Evolutionary conservation across 2,329 filamentous ascomycete species (phyloP).

Genomic region (Metarhizium anisopliae): DNA sequence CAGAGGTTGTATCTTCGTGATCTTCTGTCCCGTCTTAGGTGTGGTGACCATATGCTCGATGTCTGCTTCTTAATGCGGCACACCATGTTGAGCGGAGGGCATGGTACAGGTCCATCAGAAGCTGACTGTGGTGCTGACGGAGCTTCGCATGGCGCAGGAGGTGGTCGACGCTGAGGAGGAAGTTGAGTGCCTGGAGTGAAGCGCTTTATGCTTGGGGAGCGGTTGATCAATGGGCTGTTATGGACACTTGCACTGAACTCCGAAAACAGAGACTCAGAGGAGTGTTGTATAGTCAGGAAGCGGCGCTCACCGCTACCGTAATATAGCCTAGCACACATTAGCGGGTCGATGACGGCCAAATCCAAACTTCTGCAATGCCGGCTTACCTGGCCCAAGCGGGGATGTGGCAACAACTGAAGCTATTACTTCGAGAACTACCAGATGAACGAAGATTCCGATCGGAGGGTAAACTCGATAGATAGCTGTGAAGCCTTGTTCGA

Average conservation of each 20-base stretch:
- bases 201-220: constrained; percentile 39
- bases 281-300: constrained; percentile 35
- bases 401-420: constrained; percentile 34
- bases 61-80: constrained; percentile 35
- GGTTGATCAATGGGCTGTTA: constrained; percentile 34
- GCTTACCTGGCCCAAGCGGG: constrained; percentile 46
- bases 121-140: neutral
- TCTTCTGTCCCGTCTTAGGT: constrained; percentile 56
- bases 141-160: constrained; percentile 32
- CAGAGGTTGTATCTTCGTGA: constrained; percentile 54
- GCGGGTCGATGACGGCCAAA: neutral
- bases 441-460: constrained; percentile 46
- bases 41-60: constrained; percentile 64
- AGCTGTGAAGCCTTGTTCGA: constrained; percentile 41
- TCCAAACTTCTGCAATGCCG: constrained; percentile 6
- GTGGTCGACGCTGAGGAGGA: constrained; percentile 35
- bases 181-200: constrained; percentile 16
- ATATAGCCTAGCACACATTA: constrained; percentile 43
- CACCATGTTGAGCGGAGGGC: constrained; percentile 19
- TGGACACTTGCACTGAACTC: constrained; percentile 39
- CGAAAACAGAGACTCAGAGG: constrained; percentile 37
- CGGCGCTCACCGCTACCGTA: constrained; percentile 58
- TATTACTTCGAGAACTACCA: constrained; percentile 37
- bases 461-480: constrained; percentile 39
- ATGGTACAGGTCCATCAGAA: constrained; percentile 14